These are phyloP conservation scores for Cladobotryum protrusum DNA, from an alignment of 2,329 filamentous ascomycete genomes.

Conservation along the genomic window DNA sequence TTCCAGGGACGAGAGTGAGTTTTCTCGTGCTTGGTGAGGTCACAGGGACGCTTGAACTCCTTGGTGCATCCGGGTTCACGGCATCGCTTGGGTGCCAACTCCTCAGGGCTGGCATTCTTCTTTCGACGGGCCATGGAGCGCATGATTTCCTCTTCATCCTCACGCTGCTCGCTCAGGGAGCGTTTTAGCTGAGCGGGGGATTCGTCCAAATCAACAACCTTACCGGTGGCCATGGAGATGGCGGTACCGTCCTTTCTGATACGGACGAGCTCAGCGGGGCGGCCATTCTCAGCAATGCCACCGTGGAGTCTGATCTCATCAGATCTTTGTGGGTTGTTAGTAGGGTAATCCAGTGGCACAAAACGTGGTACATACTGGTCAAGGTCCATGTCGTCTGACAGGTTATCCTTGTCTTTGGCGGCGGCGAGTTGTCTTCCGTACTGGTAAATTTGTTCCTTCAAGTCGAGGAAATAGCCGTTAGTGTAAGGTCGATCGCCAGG, in stretches of 20 bases:
- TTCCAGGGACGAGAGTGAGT: slow-evolving; percentile 97
- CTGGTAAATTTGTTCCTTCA: slow-evolving; percentile 85
- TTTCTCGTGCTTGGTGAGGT: slow-evolving; percentile 97
- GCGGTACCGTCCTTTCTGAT: slow-evolving; percentile 73
- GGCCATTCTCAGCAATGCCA: slow-evolving; percentile 74
- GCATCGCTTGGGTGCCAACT: slow-evolving; percentile 75
- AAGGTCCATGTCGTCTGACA: slow-evolving; percentile 52
- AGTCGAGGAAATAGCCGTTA: slow-evolving; percentile 94
- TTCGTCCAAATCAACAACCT: slow-evolving; percentile 53
- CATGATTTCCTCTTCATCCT: slow-evolving; percentile 75
- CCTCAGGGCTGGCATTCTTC: slow-evolving; percentile 83
- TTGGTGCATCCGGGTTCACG: slow-evolving; percentile 72
- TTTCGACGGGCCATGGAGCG: slow-evolving; percentile 94
- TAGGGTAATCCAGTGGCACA: slow-evolving; percentile 21
- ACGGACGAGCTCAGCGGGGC: slow-evolving; percentile 76
- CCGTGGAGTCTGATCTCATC: slow-evolving; percentile 77
- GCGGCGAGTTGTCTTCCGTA: slow-evolving; percentile 81
- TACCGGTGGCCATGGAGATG: slow-evolving; percentile 68
- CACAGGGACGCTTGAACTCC: slow-evolving; percentile 94
- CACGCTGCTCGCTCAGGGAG: slow-evolving; percentile 60
- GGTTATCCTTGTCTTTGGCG: slow-evolving; percentile 60
- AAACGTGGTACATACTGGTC: slow-evolving; percentile 45
- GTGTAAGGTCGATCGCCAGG: slow-evolving; percentile 85
- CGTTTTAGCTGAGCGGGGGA: slow-evolving; percentile 54
- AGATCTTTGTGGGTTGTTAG: slow-evolving; percentile 28